A percentile compares a stretch with the other conserved stretches of the same genome.
Evolutionary conservation across 495 filamentous ascomycete species (phyloP).

Genomic region (Penicillium longicatenatum): DNA sequence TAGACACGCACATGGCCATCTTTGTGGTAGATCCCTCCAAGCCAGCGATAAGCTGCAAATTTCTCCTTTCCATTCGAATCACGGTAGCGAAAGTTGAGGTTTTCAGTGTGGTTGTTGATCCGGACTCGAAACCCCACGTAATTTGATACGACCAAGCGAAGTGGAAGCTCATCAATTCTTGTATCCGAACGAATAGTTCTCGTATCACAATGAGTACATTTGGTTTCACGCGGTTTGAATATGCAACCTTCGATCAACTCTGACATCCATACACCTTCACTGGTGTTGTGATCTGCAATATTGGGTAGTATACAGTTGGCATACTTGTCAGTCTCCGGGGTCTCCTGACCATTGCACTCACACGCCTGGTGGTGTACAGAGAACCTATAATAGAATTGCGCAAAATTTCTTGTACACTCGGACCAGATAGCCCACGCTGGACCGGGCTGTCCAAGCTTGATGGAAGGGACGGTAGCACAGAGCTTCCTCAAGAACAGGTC

Average conservation of each 20-base stretch:
- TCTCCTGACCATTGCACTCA: background rate
- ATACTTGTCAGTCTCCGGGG: background rate
- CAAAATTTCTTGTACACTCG: constrained; percentile 24
- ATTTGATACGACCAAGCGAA: constrained; percentile 32
- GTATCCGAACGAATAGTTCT: background rate
- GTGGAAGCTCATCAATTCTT: constrained; percentile 27
- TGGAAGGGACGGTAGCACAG: background rate
- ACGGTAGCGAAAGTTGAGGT: constrained; percentile 28
- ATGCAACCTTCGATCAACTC: background rate
- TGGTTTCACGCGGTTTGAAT: background rate
- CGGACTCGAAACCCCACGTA: constrained; percentile 4
- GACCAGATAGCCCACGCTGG: constrained; percentile 27
- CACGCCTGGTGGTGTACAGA: background rate
- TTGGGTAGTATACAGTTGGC: background rate
- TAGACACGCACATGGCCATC: constrained; percentile 31
- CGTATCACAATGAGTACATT: background rate
- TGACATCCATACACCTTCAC: background rate
- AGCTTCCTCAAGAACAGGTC: constrained; percentile 24
- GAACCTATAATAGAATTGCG: constrained; percentile 26
- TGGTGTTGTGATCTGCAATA: background rate
- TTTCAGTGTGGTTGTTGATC: constrained; percentile 32
- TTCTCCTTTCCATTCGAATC: constrained; percentile 12
- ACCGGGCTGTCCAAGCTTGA: constrained; percentile 10
- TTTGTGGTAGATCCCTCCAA: constrained; percentile 42
- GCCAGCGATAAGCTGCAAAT: constrained; percentile 40